Conservation (phyloP, 2,329 filamentous ascomycete genomes). For the Talaromyces albobiverticillius region DNA sequence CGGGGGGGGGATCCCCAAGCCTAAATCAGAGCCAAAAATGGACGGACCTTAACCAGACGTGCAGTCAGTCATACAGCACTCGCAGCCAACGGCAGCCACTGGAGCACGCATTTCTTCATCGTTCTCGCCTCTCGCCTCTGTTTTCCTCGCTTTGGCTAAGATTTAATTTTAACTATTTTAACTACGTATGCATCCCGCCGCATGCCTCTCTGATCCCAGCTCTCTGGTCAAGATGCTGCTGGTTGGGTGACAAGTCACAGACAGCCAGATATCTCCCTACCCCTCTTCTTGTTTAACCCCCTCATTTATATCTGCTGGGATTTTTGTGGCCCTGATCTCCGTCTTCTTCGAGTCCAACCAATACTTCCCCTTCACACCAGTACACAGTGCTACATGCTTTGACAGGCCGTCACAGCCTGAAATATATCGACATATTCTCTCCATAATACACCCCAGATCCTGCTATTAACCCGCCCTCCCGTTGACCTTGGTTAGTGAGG, state of each 20-base stretch:
- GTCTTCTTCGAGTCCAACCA: background rate
- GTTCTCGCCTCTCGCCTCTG: background rate
- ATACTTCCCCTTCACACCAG: background rate
- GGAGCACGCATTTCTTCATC: too few species aligned
- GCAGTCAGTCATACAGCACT: too few species aligned
- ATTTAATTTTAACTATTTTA: too few species aligned
- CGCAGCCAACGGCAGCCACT: too few species aligned
- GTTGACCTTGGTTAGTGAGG: background rate
- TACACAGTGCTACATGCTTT: background rate
- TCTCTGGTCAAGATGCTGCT: background rate
- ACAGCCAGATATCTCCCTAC: background rate
- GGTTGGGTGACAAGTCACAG: background rate
- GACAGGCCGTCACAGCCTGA: background rate
- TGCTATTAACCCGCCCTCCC: background rate
- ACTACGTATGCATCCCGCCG: too few species aligned
- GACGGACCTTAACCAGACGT: too few species aligned
- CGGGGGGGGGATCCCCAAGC: too few species aligned
- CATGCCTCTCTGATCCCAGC: too few species aligned
- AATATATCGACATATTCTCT: background rate
- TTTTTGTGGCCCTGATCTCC: background rate
- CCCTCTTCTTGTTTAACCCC: background rate
- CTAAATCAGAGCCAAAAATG: too few species aligned
- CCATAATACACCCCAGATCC: background rate
- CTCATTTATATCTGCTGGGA: background rate
- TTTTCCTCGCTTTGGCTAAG: too few species aligned